Evolutionary conservation across 2,329 filamentous ascomycete species (phyloP), one percentile per base, ranked within the genome.

Genomic region (Aspergillus brasiliensis): DNA sequence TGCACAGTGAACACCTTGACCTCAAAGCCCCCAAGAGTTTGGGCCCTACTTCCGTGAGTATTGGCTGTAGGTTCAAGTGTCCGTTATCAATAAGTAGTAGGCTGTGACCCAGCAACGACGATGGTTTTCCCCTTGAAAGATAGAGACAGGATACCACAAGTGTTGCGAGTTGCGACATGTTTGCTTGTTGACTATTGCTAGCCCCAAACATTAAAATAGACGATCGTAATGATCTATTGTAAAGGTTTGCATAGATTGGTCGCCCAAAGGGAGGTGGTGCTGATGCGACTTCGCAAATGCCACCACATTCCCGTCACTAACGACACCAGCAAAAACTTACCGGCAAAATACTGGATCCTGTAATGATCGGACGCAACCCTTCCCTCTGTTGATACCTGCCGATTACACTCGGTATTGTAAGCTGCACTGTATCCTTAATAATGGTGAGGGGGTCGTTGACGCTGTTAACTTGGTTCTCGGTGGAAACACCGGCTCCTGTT

Each of bases 401-500:
- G 37, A 57, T 57, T 58, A 60, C 52, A 51, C n/a, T 31, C 17
- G 27, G 52, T 55, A 55, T 55, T 55, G 52, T 55, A 55, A 55
- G 40, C 27, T 55, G 40, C 38, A 10, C 15, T 44, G 25, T 44
- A 55, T 55, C 34, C 52, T 55, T 44, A 60, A 60, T 60, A 46
- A 34, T 51, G 55, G 51, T 63, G 59, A 58, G 52, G 57, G 61
- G 60, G 57, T 58, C 46, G 48, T 62, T 48, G 57, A 58, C 19
- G 58, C 38, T 38, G 40, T 55, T 52, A 44, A 44, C 42, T 40
- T 60, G 59, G 62, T 51, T 63, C 61, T 48, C 57, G 49, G 62
- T 62, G 62, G 62, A 62, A 64, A 64, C 60, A 40, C 62, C 62
- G 54, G 60, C 42, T 62, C 47, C 48, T 56, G 40, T 60, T 62